Evolutionary conservation across 1,284 basidiomycete genomes (phyloP).

Genomic region (Megacollybia platyphylla): DNA sequence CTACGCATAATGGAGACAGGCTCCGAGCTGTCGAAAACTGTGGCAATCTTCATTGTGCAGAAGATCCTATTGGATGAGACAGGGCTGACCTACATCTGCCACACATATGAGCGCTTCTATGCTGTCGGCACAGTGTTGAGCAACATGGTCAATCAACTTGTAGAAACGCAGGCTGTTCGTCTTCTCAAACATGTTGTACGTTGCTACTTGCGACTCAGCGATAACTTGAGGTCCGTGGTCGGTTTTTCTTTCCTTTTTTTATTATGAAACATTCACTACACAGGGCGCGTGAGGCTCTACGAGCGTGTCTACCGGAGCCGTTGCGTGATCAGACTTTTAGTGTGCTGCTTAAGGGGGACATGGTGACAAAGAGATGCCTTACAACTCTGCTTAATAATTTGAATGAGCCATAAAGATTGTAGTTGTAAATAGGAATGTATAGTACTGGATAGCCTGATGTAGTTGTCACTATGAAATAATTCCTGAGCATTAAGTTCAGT

Average conservation of each 20-base stretch:
- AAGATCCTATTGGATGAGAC: slow-evolving; percentile 98
- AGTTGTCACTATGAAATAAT: no score
- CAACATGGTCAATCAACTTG: slow-evolving; percentile 96
- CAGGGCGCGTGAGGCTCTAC: slow-evolving; percentile 90
- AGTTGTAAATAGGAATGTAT: no score
- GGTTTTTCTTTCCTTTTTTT: slow-evolving; percentile 2
- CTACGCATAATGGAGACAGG: slow-evolving; percentile 99
- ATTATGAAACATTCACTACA: slow-evolving; percentile 5
- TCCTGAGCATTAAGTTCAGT: no score
- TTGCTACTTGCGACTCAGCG: slow-evolving; percentile 92
- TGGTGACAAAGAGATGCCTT: slow-evolving; percentile 94
- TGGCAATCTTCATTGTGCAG: slow-evolving; percentile 99
- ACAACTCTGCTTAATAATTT: slow-evolving; percentile 93
- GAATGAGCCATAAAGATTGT: slow-evolving; percentile 35
- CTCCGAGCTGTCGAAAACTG: slow-evolving; percentile 97
- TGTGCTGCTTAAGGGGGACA: slow-evolving; percentile 86
- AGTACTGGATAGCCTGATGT: no score
- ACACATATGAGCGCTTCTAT: slow-evolving; percentile 99
- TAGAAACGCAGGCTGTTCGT: slow-evolving; percentile 95
- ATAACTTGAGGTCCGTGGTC: slow-evolving; percentile 75
- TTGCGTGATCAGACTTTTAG: slow-evolving; percentile 92
- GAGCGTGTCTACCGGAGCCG: slow-evolving; percentile 95
- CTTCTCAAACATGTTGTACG: slow-evolving; percentile 97
- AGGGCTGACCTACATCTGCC: slow-evolving; percentile 96
- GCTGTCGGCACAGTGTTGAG: slow-evolving; percentile 96